Evolutionary conservation across 805 yeast genomes (phyloP), one percentile per base, ranked within the genome.

Genomic region (Dipodascus geniculatus): DNA sequence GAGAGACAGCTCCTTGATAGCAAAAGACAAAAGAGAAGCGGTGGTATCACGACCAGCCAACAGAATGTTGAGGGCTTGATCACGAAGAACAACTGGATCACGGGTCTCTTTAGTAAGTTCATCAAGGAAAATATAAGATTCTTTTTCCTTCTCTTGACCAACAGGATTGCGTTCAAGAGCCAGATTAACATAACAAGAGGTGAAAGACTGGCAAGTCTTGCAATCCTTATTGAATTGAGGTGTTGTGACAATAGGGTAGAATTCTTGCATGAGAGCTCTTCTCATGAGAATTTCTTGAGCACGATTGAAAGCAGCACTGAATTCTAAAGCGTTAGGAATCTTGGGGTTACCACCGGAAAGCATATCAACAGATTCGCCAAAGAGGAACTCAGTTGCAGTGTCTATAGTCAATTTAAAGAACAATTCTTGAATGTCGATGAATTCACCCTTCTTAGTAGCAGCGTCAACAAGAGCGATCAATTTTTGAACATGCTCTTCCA

Each of bases 1-100:
- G 57, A 72, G 64, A 6, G 77, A 71, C 51, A 74, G 64, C 59
- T 73, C 77, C 56, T 62, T 72, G 54, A 47, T 22, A 22, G 31
- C 49, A 22, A 55, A 73, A 16, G 75, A 70, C 54, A 74, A 66
- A 47, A 72, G 63, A 14, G 73, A 69, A 17, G 78, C 78, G 22
- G 78, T 74, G 47, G 78, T 74, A 58, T 74, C 78, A 57, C 78
- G 65, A 14, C 77, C 77, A 11, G 78, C 78, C 24, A 74, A 57
- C 54, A 74, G 64, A 53, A 74, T 71, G 58, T 72, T 73, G 61
- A 74, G 67, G 53, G 71, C 61, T 59, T 74, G 78, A 55, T 73
- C 76, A 47, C 77, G 66, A 53, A 74, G 68, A 20, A 69, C 66
- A 52, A 55, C 61, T 2, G 74, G 74, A 55, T 73, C 70, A 53